Percentiles rank a stretch among this genome's conserved stretches.
These are phyloP conservation scores for Pseudonectria buxi DNA, from an alignment of 2,329 filamentous ascomycete genomes.

Conservation along the genomic window DNA sequence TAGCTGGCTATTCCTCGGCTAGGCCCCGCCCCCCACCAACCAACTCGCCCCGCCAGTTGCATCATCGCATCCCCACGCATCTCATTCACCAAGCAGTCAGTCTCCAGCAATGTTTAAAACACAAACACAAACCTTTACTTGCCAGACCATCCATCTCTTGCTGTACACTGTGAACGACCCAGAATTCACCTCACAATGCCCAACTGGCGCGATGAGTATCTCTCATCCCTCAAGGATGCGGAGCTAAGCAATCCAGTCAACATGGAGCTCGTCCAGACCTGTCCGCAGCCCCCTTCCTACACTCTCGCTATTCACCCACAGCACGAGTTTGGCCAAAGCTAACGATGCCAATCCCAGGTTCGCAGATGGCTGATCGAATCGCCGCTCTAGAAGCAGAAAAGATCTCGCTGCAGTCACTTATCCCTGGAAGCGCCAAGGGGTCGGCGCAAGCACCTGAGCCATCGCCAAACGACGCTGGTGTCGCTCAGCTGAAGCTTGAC, in stretches of 20 bases:
- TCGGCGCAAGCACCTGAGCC: conserved; percentile 10
- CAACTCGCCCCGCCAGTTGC: neutral
- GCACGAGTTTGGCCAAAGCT: conserved; percentile 3
- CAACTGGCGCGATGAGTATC: conserved; percentile 77
- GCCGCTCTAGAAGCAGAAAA: conserved; percentile 56
- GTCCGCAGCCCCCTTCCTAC: conserved; percentile 42
- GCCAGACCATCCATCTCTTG: neutral
- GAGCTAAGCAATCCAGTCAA: conserved; percentile 57
- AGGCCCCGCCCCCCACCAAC: conserved; percentile 11
- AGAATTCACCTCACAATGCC: conserved; percentile 35
- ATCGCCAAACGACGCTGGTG: conserved; percentile 25
- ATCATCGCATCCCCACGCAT: neutral
- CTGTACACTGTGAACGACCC: neutral
- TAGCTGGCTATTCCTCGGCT: conserved; percentile 27
- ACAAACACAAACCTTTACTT: conserved; percentile 2
- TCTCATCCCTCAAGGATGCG: conserved; percentile 66
- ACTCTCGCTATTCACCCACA: conserved; percentile 8
- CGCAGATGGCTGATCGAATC: conserved; percentile 60
- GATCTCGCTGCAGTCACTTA: conserved; percentile 29
- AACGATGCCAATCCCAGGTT: conserved; percentile 40
- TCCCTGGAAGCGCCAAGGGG: conserved; percentile 18
- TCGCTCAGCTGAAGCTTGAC: conserved; percentile 56
- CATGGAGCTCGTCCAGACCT: conserved; percentile 67
- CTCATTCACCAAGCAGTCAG: no score
- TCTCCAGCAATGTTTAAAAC: no score